Base-by-base conservation (phyloP, 768 basidiomycete species). In the Calvatia gigantea region DNA sequence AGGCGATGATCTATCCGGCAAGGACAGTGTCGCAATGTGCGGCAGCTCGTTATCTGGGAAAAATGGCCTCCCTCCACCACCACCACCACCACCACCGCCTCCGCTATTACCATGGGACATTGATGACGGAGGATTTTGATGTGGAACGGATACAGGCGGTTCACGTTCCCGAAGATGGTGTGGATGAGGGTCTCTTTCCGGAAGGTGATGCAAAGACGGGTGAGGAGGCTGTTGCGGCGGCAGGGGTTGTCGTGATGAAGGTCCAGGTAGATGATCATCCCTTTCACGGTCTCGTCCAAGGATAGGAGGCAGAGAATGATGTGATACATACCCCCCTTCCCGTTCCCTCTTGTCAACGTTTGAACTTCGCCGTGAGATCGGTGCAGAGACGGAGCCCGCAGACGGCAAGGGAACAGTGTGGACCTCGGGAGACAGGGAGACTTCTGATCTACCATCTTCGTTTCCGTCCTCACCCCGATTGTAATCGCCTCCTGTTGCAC, bases 21-120 rank as follows among this genome's bases (percentile, higher is more conserved):
- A 80, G 1, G 54, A 47, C 23, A 89, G 77, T 6, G 86, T 87
- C 50, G 86, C 84, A 58, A 89, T 89, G 58, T 84, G 84, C 32
- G 87, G 87, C 59, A 88, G 71, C 61, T 86, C 85, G 60, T 82
- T 82, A 63, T 86, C 84, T 29, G 72, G 74, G 66, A 80, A 85
- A 58, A 79, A 70, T 50, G 67, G 70, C 19, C 80, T 48, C 19
- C 37, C 44, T 17, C 44, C 23, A 15, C 43, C n/a, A 8, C 23
- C 33, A 28, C 52, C 52, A 28, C 8, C 44, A 9, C 21, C 11
- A n/a, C n/a, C n/a, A n/a, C n/a, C n/a, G n/a, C n/a, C n/a, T n/a
- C n/a, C n/a, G n/a, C n/a, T 33, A 7, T 17, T 9, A 5, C 44
- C 44, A 15, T 23, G 29, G 19, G 29, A 32, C 12, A 19, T 32